phyloP scores from a whole-genome alignment of 345 rosid species.

The Microthlaspi erraticum region DNA sequence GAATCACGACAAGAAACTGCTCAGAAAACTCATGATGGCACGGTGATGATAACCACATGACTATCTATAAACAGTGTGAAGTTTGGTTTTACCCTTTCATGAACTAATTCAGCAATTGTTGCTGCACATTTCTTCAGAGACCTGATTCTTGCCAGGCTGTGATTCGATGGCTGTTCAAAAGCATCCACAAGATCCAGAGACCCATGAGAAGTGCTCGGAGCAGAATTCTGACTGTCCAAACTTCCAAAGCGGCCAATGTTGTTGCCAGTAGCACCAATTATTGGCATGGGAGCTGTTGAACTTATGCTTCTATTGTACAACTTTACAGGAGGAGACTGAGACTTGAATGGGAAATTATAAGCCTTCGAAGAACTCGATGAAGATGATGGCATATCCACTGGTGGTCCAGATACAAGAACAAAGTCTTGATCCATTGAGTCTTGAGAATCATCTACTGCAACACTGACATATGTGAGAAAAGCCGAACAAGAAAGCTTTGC shows the following conservation, averaged over 20 bases:
- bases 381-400: constrained; percentile 66
- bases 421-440: constrained; percentile 91
- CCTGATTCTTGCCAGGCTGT: constrained; percentile 73
- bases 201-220: constrained; percentile 82
- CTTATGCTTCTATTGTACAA: constrained; percentile 42
- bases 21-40: constrained; percentile 23
- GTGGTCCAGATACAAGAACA: constrained; percentile 87
- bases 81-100: constrained; percentile 60
- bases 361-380: constrained; percentile 65
- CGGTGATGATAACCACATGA: neutral
- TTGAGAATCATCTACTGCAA: constrained; percentile 68
- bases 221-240: constrained; percentile 65
- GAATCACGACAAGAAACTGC: constrained; percentile 10
- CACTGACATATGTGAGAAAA: constrained; percentile 28
- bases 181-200: constrained; percentile 73
- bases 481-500: constrained; percentile 12
- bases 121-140: constrained; percentile 82
- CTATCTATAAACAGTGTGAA: constrained; percentile 4
- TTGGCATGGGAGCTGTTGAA: constrained; percentile 73
- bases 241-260: constrained; percentile 55
- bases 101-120: constrained; percentile 66
- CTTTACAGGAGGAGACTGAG: constrained; percentile 56
- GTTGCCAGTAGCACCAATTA: constrained; percentile 53
- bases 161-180: constrained; percentile 74
- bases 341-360: constrained; percentile 53